Evolutionary conservation across 2,329 filamentous ascomycete species (phyloP).

Genomic region (Trichophyton schoenleinii): DNA sequence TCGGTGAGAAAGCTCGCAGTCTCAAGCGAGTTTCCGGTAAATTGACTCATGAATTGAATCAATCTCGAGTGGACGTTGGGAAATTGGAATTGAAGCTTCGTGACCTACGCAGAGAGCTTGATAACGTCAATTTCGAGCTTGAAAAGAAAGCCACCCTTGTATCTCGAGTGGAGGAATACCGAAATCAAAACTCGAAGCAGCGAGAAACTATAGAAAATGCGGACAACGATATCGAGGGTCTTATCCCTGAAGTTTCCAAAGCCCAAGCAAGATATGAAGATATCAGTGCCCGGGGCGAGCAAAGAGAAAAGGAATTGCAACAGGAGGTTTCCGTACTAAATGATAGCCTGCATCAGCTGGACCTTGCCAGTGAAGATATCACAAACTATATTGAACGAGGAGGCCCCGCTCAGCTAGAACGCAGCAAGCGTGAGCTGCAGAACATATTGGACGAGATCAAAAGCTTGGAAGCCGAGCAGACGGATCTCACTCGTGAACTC

Average conservation of each 20-base stretch:
- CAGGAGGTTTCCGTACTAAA: slow-evolving; percentile 59
- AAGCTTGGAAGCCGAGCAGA: slow-evolving; percentile 55
- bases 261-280: slow-evolving; percentile 68
- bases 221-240: slow-evolving; percentile 59
- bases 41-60: slow-evolving; percentile 57
- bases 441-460: slow-evolving; percentile 54
- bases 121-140: slow-evolving; percentile 57
- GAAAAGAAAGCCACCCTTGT: slow-evolving; percentile 66
- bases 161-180: slow-evolving; percentile 60
- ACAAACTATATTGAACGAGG: slow-evolving; percentile 64
- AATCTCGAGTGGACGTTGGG: slow-evolving; percentile 54
- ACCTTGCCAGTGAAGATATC: slow-evolving; percentile 63
- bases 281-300: slow-evolving; percentile 55
- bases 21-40: slow-evolving; percentile 54
- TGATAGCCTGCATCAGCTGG: slow-evolving; percentile 64
- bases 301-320: slow-evolving; percentile 59
- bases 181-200: slow-evolving; percentile 54
- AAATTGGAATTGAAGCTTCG: slow-evolving; percentile 64
- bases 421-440: slow-evolving; percentile 57
- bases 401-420: slow-evolving; percentile 57
- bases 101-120: slow-evolving; percentile 61
- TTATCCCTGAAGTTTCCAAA: slow-evolving; percentile 63
- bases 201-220: slow-evolving; percentile 55
- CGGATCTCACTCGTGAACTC: slow-evolving; percentile 53
- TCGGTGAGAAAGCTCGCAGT: slow-evolving; percentile 54